Percentiles rank a stretch among this genome's conserved stretches.
phyloP scores from a whole-genome alignment of 352 stramenopile genomes.

The Globisporangium uncinulatum region DNA sequence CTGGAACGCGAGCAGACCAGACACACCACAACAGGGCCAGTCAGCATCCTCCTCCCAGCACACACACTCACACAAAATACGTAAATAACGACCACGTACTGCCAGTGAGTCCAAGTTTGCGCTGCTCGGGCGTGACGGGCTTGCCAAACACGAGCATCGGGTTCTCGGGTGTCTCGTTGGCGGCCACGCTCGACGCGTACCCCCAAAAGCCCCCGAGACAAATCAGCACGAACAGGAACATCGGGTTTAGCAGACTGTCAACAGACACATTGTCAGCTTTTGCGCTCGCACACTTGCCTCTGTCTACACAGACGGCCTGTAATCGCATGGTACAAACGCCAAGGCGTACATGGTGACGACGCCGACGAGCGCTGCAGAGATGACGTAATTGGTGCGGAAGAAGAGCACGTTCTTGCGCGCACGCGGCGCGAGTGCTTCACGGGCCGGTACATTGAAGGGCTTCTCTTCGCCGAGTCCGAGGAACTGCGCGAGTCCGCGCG shows the following conservation, averaged over 20 bases:
- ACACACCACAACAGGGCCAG: not conserved
- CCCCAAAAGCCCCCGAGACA: conserved; percentile 78
- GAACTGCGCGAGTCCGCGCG: conserved; percentile 76
- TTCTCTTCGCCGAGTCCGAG: conserved; percentile 83
- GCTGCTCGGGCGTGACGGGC: conserved; percentile 64
- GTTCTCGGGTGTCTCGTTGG: conserved; percentile 65
- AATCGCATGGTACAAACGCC: not conserved
- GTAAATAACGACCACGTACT: conserved; percentile 25
- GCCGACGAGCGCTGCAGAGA: conserved; percentile 64
- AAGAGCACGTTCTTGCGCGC: conserved; percentile 78
- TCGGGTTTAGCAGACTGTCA: conserved; percentile 68
- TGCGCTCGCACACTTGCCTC: too few relatives aligned
- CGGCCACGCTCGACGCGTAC: conserved; percentile 65
- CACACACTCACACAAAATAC: not conserved
- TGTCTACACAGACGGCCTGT: not conserved
- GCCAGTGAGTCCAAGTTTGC: conserved; percentile 73
- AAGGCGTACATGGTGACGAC: conserved; percentile 75
- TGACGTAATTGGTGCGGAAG: conserved; percentile 83
- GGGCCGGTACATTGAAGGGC: conserved; percentile 73
- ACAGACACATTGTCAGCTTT: not conserved
- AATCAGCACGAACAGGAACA: conserved; percentile 86
- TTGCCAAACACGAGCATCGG: conserved; percentile 70
- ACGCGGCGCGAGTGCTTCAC: conserved; percentile 52
- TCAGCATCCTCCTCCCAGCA: not conserved
- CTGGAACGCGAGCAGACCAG: conserved; percentile 19